A percentile compares a stretch with the other conserved stretches of the same genome.
Evolutionary conservation across 768 basidiomycete genomes (phyloP).

Genomic region (Lentinula lateritia): DNA sequence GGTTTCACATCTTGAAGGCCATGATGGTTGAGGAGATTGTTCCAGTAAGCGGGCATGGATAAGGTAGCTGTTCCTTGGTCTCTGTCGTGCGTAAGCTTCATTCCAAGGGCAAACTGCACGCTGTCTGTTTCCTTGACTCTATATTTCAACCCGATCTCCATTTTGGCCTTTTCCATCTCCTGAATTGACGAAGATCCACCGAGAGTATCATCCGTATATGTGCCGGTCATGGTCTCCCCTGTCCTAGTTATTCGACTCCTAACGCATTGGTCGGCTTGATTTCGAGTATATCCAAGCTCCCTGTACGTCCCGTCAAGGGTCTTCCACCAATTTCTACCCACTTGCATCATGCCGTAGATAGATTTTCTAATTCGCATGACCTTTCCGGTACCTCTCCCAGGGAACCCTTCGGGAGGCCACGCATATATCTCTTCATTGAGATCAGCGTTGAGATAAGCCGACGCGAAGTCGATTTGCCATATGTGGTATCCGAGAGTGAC

Average conservation of each 20-base stretch:
- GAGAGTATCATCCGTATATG: slow-evolving; percentile 5
- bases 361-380: neutral
- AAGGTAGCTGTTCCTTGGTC: slow-evolving; percentile 1
- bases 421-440: neutral
- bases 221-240: slow-evolving; percentile 6
- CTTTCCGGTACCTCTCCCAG: neutral
- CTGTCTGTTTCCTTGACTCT: slow-evolving; percentile 5
- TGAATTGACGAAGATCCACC: slow-evolving; percentile 5
- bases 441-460: slow-evolving; percentile 4
- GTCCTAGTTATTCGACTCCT: neutral
- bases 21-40: slow-evolving; percentile 8
- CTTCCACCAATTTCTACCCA: slow-evolving; percentile 3
- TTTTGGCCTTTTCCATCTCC: no score
- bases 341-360: neutral
- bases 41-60: slow-evolving; percentile 6
- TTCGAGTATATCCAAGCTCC: neutral
- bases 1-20: slow-evolving; percentile 6
- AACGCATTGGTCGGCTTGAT: slow-evolving; percentile 2
- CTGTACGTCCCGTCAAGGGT: neutral
- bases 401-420: no score
- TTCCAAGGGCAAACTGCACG: slow-evolving; percentile 5
- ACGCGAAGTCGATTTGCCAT: no score
- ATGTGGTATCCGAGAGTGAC: no score
- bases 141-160: neutral
- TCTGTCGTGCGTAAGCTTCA: slow-evolving; percentile 2